These are phyloP conservation scores for Exophiala lecanii-corni DNA, from an alignment of 2,329 filamentous ascomycete species.

Conservation along the genomic window DNA sequence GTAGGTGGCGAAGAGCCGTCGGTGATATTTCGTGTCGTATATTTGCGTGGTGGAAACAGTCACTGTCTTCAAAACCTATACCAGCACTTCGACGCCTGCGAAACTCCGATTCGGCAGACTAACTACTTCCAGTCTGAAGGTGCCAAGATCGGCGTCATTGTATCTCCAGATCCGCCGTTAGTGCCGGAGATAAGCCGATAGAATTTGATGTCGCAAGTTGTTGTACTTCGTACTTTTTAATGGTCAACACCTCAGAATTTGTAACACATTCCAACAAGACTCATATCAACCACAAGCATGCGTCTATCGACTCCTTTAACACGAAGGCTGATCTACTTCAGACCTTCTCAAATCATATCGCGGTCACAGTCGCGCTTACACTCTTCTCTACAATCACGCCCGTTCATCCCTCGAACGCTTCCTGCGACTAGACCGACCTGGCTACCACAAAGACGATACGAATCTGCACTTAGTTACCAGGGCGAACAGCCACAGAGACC, in stretches of 20 bases:
- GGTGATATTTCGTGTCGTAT: too few species aligned
- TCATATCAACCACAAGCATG: slow-evolving; percentile 11
- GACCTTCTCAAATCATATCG: not conserved
- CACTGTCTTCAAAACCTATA: too few species aligned
- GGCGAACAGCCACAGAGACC: slow-evolving; percentile 8
- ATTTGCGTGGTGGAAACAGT: too few species aligned
- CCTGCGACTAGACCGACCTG: not conserved
- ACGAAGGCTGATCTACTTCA: not conserved
- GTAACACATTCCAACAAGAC: too few species aligned
- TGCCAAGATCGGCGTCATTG: not conserved
- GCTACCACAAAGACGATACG: slow-evolving; percentile 8
- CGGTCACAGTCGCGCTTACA: not conserved
- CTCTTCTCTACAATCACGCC: slow-evolving; percentile 5
- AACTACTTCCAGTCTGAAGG: not conserved
- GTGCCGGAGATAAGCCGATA: not conserved
- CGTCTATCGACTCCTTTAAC: slow-evolving; percentile 4
- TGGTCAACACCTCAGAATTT: not conserved
- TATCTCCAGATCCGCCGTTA: not conserved
- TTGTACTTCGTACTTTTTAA: not conserved
- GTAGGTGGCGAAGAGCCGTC: too few species aligned
- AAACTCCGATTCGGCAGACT: not conserved
- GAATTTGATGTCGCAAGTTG: not conserved
- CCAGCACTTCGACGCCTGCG: not conserved
- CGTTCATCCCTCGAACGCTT: slow-evolving; percentile 3
- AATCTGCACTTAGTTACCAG: slow-evolving; percentile 20